These are phyloP conservation scores for Lichtheimia ornata DNA, from an alignment of 371 early-diverging fungal species.

Conservation along the genomic window DNA sequence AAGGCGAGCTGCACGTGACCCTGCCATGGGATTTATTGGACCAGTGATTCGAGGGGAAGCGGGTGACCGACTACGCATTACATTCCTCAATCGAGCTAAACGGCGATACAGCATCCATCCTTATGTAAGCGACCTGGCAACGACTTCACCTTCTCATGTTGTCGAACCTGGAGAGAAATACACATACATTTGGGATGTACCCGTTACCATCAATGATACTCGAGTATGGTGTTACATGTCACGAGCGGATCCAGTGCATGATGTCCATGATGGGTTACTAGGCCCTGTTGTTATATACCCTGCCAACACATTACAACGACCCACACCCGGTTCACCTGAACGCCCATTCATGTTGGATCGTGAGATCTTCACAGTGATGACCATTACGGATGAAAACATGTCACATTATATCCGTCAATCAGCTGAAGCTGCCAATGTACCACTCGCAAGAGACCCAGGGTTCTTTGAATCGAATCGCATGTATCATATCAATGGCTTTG, in stretches of 20 bases:
- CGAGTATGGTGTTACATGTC: constrained; percentile 53
- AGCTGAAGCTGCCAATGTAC: constrained; percentile 21
- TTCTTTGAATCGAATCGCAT: constrained; percentile 51
- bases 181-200: constrained; percentile 53
- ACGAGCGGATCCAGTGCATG: constrained; percentile 27
- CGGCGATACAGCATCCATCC: constrained; percentile 53
- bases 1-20: constrained; percentile 31
- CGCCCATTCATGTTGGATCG: constrained; percentile 31
- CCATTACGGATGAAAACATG: constrained; percentile 43
- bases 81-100: constrained; percentile 42
- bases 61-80: constrained; percentile 46
- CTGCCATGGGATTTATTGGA: constrained; percentile 44
- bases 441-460: constrained; percentile 16
- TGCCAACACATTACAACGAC: constrained; percentile 28
- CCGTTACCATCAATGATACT: constrained; percentile 14
- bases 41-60: constrained; percentile 57
- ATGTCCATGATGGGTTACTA: constrained; percentile 48
- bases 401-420: constrained; percentile 43
- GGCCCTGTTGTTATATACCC: constrained; percentile 52
- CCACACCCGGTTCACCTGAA: constrained; percentile 28
- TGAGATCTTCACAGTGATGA: constrained; percentile 49
- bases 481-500: constrained; percentile 55
- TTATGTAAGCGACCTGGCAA: constrained; percentile 21
- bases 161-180: constrained; percentile 37
- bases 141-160: constrained; percentile 19